Conservation (phyloP, 2,329 filamentous ascomycete species). For the Aplosporella prunicola region DNA sequence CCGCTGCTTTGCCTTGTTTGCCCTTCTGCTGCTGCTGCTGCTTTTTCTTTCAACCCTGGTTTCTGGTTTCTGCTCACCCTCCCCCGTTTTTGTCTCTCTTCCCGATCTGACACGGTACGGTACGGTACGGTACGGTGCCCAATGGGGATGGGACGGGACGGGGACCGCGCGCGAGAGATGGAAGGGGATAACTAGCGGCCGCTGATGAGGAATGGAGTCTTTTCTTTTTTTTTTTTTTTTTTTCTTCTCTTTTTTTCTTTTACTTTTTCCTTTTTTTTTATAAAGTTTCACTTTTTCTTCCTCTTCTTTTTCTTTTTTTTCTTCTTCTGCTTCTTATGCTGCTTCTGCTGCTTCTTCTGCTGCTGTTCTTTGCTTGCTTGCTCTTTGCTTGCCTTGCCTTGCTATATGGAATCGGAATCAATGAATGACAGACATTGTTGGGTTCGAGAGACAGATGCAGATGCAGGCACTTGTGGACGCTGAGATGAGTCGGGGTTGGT, state of each 20-base stretch:
- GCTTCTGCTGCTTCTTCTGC: background rate
- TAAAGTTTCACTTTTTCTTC: background rate
- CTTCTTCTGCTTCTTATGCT: background rate
- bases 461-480: too few species aligned
- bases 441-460: too few species aligned
- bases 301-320: background rate
- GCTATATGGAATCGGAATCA: too few species aligned
- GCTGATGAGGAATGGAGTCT: background rate
- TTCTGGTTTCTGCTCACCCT: constrained; percentile 6
- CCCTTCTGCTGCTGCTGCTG: too few species aligned
- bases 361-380: background rate
- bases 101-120: background rate
- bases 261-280: background rate
- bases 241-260: background rate
- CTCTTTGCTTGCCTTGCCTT: background rate
- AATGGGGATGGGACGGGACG: background rate
- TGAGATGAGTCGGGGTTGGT: too few species aligned
- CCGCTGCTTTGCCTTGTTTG: too few species aligned
- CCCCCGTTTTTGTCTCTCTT: background rate
- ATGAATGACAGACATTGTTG: too few species aligned
- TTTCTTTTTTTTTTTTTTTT: background rate
- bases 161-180: too few species aligned
- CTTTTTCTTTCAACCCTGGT: background rate
- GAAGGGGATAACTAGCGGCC: background rate
- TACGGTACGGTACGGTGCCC: background rate